Base-by-base conservation (phyloP, 768 basidiomycete species). In the Kwoniella sp. region DNA sequence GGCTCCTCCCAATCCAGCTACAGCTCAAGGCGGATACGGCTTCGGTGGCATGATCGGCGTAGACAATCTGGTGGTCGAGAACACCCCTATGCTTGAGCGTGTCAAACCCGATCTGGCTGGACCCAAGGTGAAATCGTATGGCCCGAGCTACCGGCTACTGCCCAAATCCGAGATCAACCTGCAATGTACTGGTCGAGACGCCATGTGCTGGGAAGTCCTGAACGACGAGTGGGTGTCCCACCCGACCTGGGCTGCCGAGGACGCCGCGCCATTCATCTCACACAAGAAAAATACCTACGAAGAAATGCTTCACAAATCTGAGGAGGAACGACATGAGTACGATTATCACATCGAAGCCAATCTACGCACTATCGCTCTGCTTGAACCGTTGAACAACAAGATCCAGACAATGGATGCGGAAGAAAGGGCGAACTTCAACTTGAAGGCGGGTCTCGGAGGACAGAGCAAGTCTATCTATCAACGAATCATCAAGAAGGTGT, bases 171-270 rank as follows among this genome's bases (percentile, higher is more conserved):
- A 98, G 77, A 82, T 86, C 59, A 80, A 82, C 33, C 76, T 96
- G 17, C 87, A 89, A 23, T 98, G 95, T 71, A 95, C 95, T 3
- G 92, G 88, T 10, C 84, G 95, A 25, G 92, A 96, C 65, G 83
- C 89, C 57, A 84, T 96, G 50, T 92, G 88, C 70, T 88, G 91
- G 71, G 90, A 89, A 25, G 91, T 99, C 25, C 81, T 99, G 39
- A 99, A 99, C 70, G 92, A 98, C 68, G 83, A 86, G 60, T 98
- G 95, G 93, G 90, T 98, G 10, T 95, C 93, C 12, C 93, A 98
- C 73, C 93, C 95, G 3, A 93, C 91, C 1, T 95, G 91, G 89
- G 90, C 90, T 8, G 92, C 90, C 19, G 93, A 98, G 71, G 91
- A 93, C 69, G 83, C 91, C 0, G 91, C 89, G 9, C 95, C 95